Percentiles rank a stretch among this genome's conserved stretches.
Evolutionary conservation across 352 stramenopile species (phyloP).

Genomic region (Aphanomyces euteiches): DNA sequence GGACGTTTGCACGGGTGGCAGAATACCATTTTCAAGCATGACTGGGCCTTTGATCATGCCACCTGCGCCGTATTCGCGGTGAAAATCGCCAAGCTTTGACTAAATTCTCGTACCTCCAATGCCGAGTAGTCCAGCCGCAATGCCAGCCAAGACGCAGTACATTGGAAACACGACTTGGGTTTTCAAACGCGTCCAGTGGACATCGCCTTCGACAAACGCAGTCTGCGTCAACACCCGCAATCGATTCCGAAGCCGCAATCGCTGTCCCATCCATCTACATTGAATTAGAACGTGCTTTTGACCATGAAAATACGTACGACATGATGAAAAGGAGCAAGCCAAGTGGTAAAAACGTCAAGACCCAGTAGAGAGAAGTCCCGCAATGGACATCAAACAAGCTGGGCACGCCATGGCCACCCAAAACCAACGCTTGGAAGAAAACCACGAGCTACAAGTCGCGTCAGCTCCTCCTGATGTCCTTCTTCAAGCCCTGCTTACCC

Average conservation of each 20-base stretch:
- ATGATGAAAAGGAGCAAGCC: conserved; percentile 58
- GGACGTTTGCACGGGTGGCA: conserved; percentile 82
- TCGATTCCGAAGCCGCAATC: conserved; percentile 64
- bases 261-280: conserved; percentile 54
- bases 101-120: conserved; percentile 62
- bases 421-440: conserved; percentile 63
- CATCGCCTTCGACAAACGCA: conserved; percentile 89
- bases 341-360: conserved; percentile 83
- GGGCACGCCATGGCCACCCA: conserved; percentile 60
- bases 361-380: conserved; percentile 89
- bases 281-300: conserved; percentile 27
- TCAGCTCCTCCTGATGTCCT: background rate
- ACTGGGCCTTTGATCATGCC: conserved; percentile 97
- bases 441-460: conserved; percentile 40
- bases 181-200: conserved; percentile 89
- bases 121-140: conserved; percentile 93
- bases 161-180: conserved; percentile 87
- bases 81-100: background rate
- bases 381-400: conserved; percentile 91
- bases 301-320: conserved; percentile 5
- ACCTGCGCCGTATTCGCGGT: conserved; percentile 30
- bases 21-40: conserved; percentile 96
- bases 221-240: conserved; percentile 63
- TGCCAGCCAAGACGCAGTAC: conserved; percentile 90
- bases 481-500: conserved; percentile 32